Base-by-base conservation (phyloP, 1,139 yeast species). In the Saccharomycopsis phalli region DNA sequence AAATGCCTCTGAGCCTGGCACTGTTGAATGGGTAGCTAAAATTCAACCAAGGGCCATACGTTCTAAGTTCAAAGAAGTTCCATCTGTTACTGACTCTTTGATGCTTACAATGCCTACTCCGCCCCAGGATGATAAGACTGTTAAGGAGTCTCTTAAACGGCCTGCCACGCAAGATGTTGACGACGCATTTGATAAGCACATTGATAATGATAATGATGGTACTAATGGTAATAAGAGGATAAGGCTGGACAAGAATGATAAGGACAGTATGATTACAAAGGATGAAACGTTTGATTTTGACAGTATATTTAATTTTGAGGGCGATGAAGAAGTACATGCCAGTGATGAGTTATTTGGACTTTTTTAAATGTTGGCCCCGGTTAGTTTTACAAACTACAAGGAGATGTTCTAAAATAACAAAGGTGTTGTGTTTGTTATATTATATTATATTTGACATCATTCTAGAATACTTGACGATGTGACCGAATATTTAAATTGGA, bases 1-100 rank as follows among this genome's bases (percentile, higher is more conserved):
- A 19, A 26, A 29, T 6, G 31, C 16, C 17, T 14, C 26, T 22
- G 37, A 29, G 20, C 14, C 8, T 4, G 22, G 19, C n/a, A 4
- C 6, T 5, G 19, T 10, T 17, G 33, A 42, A 17, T 45, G 48
- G 48, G 23, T 18, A 8, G 44, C 48, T 7, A 63, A 58, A 23
- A 59, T 68, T 18, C 61, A 59, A 37, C 68, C 72, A 1, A 59
- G 59, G 33, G 71, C 72, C 1, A 65, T 69, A 11, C 51, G 59
- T 10, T 57, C 69, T 5, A 64, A 71, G 1, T 69, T 69, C 49
- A 60, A 60, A 44, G 74, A 68, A 49, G 69, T 68, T 18, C 65
- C 63, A 1, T 34, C 46, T 2, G 37, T 46, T 20, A 42, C 30
- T 13, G 47, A 45, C 16, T 28, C 32, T 4, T 14, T 44, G 8